Evolutionary conservation across 2,329 filamentous ascomycete genomes (phyloP), one percentile per base, ranked within the genome.

Genomic region (Fusarium penzigii): DNA sequence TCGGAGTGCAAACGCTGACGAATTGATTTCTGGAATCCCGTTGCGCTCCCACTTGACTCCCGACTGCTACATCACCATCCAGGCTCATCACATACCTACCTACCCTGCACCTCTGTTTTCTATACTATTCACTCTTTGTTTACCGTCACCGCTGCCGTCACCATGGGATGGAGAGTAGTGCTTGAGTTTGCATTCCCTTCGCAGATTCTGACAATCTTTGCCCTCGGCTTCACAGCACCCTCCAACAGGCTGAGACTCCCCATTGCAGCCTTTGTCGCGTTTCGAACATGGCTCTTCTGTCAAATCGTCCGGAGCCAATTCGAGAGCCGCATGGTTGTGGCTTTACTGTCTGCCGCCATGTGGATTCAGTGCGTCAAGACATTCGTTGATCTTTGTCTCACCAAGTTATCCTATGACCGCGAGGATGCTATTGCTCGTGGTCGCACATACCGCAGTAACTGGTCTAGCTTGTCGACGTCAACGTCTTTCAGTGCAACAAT

Each of bases 281-380:
- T 34, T 17, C 45, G 60, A 16, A 58, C 51, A 4, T 52, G 47
- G 58, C 10, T 49, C 8, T 61, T 60, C 47, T 49, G 51, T 11
- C 32, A 49, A 36, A 41, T 47, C n/a, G 40, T 61, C 7, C 40
- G 44, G 5, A 20, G 52, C 20, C 48, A 43, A 0, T 44, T 59
- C 2, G 42, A 47, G 1, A 59, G 53, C 11, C 52, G 55, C 11
- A 43, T 61, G 6, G 52, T 61, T 16, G 44, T 61, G n/a, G 58
- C 58, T 1, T 17, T 61, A 29, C 40, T 61, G 1, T 56, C 55
- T 42, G 55, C 58, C 8, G 46, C 44, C 20, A 57, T 57, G 52
- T 61, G 58, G 58, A 61, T 61, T 40, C 58, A 61, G 38, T 52
- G 48, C 14, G 12, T 61, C 5, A 61, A 61, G 36, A 49, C 41